Evolutionary conservation across 2,329 filamentous ascomycete species (phyloP).

Genomic region (Thielaviopsis euricoi): DNA sequence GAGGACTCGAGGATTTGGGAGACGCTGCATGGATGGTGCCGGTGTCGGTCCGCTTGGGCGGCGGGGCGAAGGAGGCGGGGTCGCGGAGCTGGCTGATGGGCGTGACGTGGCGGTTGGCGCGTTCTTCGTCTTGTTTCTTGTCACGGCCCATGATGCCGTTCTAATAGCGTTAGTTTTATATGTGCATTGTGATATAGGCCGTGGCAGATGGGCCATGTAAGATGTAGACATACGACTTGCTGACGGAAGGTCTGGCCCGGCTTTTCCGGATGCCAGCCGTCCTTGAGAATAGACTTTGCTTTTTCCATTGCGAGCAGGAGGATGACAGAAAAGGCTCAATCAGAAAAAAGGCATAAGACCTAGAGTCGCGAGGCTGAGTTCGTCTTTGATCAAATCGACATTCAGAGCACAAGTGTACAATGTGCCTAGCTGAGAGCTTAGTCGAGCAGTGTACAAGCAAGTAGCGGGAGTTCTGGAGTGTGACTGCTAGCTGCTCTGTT

Average conservation of each 20-base stretch:
- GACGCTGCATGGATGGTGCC: slow-evolving; percentile 20
- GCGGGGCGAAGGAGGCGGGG: slow-evolving; percentile 62
- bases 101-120: slow-evolving; percentile 26
- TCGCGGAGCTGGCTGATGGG: slow-evolving; percentile 60
- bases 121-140: slow-evolving; percentile 18
- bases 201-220: background rate
- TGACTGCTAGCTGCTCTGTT: too few species aligned
- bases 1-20: slow-evolving; percentile 12
- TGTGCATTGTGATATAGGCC: too few species aligned
- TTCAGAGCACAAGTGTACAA: too few species aligned
- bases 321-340: background rate
- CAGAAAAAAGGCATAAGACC: too few species aligned
- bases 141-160: slow-evolving; percentile 29
- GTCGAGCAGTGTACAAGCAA: too few species aligned
- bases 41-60: slow-evolving; percentile 43
- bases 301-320: slow-evolving; percentile 4
- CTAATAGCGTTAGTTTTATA: slow-evolving; percentile 17
- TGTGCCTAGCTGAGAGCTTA: too few species aligned
- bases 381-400: too few species aligned
- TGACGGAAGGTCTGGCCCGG: slow-evolving; percentile 19
- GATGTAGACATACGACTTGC: slow-evolving; percentile 16
- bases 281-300: slow-evolving; percentile 7
- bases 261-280: slow-evolving; percentile 11
- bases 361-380: too few species aligned
- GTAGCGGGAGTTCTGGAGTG: too few species aligned